Evolutionary conservation across 495 filamentous ascomycete genomes (phyloP).

Genomic region (Aspergillus mulundensis): DNA sequence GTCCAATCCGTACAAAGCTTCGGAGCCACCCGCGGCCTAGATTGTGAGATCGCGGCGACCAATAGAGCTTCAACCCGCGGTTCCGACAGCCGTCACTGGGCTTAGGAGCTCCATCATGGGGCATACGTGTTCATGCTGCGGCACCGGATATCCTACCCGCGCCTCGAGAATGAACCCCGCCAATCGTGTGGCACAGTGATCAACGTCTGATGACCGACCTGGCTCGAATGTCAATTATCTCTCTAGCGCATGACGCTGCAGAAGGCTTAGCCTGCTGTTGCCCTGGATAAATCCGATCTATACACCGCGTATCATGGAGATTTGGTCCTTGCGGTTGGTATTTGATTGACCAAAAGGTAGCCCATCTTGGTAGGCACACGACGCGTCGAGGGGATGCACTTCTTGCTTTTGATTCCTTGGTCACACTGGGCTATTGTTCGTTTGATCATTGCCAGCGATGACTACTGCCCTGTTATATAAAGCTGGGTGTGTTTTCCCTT

Average conservation of each 20-base stretch:
- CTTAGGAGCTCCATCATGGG: neutral
- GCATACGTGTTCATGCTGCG: constrained; percentile 13
- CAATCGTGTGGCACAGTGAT: constrained; percentile 2
- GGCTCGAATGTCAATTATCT: constrained; percentile 1
- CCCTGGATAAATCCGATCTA: neutral
- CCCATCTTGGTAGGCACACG: neutral
- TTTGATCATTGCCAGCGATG: neutral
- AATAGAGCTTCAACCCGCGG: constrained; percentile 3
- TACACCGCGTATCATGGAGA: neutral
- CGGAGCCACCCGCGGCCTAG: constrained; percentile 9
- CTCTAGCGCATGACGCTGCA: neutral
- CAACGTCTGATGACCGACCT: neutral
- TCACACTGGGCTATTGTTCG: neutral
- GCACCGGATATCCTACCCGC: constrained; percentile 5
- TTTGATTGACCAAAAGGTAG: neutral
- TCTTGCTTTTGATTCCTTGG: neutral
- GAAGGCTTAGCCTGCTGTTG: neutral
- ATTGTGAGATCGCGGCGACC: constrained; percentile 9
- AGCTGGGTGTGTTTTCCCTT: neutral
- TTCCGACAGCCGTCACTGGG: constrained; percentile 15
- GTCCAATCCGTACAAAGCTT: too few species aligned
- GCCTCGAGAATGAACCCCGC: neutral
- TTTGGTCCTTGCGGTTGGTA: neutral
- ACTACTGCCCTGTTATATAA: neutral
- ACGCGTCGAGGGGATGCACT: neutral